Conservation (phyloP, 2,329 filamentous ascomycete species). For the Phialocephala sp. region DNA sequence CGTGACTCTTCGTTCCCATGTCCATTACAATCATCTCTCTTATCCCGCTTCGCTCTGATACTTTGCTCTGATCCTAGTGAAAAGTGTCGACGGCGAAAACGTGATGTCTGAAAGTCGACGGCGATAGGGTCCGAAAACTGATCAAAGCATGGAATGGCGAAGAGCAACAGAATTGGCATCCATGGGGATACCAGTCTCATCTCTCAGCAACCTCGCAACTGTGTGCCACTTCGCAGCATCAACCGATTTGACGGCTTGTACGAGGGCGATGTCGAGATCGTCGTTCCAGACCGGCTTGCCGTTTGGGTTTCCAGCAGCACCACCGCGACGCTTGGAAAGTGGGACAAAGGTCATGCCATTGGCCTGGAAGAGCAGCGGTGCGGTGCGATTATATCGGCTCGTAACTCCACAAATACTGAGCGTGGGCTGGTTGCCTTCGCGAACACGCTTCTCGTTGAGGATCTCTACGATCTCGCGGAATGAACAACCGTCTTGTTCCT, state of each 20-base stretch:
- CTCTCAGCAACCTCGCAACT: slow-evolving; percentile 30
- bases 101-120: neutral
- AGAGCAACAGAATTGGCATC: slow-evolving; percentile 13
- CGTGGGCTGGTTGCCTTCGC: slow-evolving; percentile 27
- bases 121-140: neutral
- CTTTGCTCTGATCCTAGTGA: neutral
- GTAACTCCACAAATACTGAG: slow-evolving; percentile 36
- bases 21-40: neutral
- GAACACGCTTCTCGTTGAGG: slow-evolving; percentile 35
- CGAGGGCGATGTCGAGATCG: slow-evolving; percentile 32
- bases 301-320: neutral
- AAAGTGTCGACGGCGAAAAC: neutral
- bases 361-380: slow-evolving; percentile 39
- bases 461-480: slow-evolving; percentile 35
- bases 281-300: slow-evolving; percentile 27
- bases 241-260: slow-evolving; percentile 26
- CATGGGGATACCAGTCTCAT: slow-evolving; percentile 25
- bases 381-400: slow-evolving; percentile 41
- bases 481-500: slow-evolving; percentile 30
- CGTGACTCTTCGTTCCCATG: neutral
- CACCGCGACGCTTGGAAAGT: slow-evolving; percentile 26
- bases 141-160: slow-evolving; percentile 25
- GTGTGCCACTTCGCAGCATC: slow-evolving; percentile 34
- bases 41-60: neutral
- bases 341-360: slow-evolving; percentile 37